These are phyloP conservation scores for Graphium sp. DNA, from an alignment of 2,329 filamentous ascomycete genomes.

Conservation along the genomic window DNA sequence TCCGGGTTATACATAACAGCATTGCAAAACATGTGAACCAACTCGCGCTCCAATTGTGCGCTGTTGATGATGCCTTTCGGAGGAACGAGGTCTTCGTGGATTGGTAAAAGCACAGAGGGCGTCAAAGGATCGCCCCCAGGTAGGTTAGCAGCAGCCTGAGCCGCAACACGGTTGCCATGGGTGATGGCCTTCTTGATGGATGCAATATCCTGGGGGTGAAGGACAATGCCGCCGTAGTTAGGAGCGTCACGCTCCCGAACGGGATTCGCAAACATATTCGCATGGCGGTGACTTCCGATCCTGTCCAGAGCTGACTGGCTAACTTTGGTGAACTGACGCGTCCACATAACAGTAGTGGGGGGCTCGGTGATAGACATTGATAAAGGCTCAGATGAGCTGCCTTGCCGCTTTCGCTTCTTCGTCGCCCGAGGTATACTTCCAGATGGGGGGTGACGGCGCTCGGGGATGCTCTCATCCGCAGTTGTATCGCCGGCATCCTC, in stretches of 20 bases:
- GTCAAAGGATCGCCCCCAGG: constrained; percentile 40
- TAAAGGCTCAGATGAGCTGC: constrained; percentile 27
- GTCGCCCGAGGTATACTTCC: constrained; percentile 18
- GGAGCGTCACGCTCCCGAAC: constrained; percentile 61
- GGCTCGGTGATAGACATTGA: constrained; percentile 28
- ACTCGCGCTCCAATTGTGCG: constrained; percentile 77
- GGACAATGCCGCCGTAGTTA: constrained; percentile 57
- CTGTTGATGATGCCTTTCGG: constrained; percentile 88
- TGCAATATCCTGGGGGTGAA: constrained; percentile 62
- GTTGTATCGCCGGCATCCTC: constrained; percentile 40
- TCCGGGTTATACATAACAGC: constrained; percentile 97
- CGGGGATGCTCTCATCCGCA: constrained; percentile 31
- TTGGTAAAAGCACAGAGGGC: constrained; percentile 45
- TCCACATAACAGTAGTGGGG: constrained; percentile 55
- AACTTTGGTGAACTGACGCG: constrained; percentile 58
- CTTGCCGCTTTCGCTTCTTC: constrained; percentile 41
- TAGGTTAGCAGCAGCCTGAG: constrained; percentile 41
- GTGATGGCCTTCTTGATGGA: constrained; percentile 61
- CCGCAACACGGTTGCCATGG: constrained; percentile 50
- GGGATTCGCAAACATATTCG: constrained; percentile 63
- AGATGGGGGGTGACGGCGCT: constrained; percentile 19
- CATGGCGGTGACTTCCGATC: constrained; percentile 59
- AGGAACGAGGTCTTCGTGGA: constrained; percentile 62
- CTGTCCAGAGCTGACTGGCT: constrained; percentile 59
- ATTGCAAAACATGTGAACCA: constrained; percentile 95